Evolutionary conservation across 306 rosid species (phyloP).

Genomic region (Neltuma alba): DNA sequence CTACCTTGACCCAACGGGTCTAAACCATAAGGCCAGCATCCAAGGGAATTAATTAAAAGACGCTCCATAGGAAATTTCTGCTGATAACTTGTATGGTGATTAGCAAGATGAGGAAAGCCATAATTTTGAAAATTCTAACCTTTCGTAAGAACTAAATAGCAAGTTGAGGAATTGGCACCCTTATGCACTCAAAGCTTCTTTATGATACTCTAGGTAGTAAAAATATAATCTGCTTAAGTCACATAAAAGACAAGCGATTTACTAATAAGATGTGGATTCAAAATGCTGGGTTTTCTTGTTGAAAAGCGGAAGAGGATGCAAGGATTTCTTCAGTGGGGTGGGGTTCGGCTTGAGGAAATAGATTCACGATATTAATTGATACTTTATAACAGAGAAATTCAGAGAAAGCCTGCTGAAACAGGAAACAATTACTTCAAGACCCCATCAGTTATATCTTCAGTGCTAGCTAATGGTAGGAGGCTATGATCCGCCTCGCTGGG

Average conservation of each 20-base stretch:
- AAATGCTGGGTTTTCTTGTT: neutral
- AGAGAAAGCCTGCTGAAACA: neutral
- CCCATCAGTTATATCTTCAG: neutral
- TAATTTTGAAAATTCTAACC: neutral
- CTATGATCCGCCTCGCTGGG: neutral
- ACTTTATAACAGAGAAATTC: neutral
- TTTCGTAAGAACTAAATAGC: neutral
- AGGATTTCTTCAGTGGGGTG: neutral
- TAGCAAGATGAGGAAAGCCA: neutral
- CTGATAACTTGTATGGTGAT: neutral
- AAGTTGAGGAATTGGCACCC: conserved; percentile 1
- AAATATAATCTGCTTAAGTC: neutral
- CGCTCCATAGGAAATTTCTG: neutral
- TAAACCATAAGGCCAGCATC: neutral
- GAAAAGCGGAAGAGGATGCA: neutral
- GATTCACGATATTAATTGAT: neutral
- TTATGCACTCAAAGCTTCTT: neutral
- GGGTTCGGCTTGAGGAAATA: neutral
- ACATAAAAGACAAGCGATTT: neutral
- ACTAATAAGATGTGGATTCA: neutral
- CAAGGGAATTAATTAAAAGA: conserved; percentile 1
- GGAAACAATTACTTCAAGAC: neutral
- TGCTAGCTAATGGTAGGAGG: neutral
- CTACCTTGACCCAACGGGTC: neutral
- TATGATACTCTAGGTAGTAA: conserved; percentile 3